phyloP scores from a whole-genome alignment of 805 yeast species.

The Pichia cephalocereana region DNA sequence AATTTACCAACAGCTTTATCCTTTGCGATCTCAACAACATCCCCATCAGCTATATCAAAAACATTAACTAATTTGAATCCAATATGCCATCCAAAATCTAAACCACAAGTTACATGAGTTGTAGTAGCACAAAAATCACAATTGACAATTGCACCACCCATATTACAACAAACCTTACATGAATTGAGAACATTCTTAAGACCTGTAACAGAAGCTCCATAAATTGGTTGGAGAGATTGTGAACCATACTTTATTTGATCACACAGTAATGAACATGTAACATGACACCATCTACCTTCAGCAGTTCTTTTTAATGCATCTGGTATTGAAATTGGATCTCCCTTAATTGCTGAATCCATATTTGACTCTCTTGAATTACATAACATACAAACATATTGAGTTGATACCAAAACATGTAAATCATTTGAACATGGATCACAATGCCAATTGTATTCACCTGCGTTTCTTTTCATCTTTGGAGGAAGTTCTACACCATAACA shows the following conservation, averaged over 20 bases:
- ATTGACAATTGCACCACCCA: slow-evolving; percentile 40
- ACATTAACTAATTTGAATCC: slow-evolving; percentile 42
- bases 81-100: slow-evolving; percentile 34
- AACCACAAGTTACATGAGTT: slow-evolving; percentile 53
- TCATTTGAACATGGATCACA: slow-evolving; percentile 78
- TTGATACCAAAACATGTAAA: slow-evolving; percentile 46
- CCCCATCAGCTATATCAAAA: slow-evolving; percentile 8
- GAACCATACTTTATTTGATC: slow-evolving; percentile 37
- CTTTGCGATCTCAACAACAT: slow-evolving; percentile 16
- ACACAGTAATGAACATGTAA: slow-evolving; percentile 56
- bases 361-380: slow-evolving; percentile 50
- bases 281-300: slow-evolving; percentile 71
- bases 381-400: slow-evolving; percentile 54
- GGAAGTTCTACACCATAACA: slow-evolving; percentile 50
- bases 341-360: slow-evolving; percentile 35
- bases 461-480: slow-evolving; percentile 5
- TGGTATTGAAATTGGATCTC: slow-evolving; percentile 34
- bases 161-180: slow-evolving; percentile 38
- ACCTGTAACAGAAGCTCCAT: slow-evolving; percentile 28
- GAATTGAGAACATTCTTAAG: slow-evolving; percentile 21
- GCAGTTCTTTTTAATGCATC: slow-evolving; percentile 64
- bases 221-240: slow-evolving; percentile 37
- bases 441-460: slow-evolving; percentile 44
- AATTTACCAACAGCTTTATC: slow-evolving; percentile 29
- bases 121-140: slow-evolving; percentile 38